Base-by-base conservation (phyloP, 805 yeast genomes). In the Candida oleophila region DNA sequence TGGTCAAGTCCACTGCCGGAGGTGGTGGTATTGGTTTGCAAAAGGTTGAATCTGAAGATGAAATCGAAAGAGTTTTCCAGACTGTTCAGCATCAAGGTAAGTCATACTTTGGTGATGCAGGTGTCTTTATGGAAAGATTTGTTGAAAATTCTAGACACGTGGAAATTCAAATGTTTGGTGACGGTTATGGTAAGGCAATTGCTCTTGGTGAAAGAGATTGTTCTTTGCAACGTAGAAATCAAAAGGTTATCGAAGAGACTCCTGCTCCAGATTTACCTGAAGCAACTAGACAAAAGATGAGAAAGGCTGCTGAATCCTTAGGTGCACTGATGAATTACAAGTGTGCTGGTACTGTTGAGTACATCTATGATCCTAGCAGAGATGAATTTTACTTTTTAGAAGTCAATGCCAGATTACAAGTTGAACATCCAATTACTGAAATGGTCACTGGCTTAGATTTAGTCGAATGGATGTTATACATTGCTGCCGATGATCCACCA, bases 11-110 rank as follows among this genome's bases (percentile, higher is more conserved):
- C 21, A 94, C 99, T 50, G 98, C 98, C 21, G 99, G 99, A 64
- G 99, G 99, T 61, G 99, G 99, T 68, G 99, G 99, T 69, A 92
- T 92, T 60, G 99, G 99, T 53, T 73, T 92, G 56, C 97, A 92
- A 66, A 87, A 90, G 62, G 97, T 91, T 49, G 96, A 91, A 59
- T 77, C 82, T 32, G 87, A 80, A 55, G 82, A 65, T 16, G 97
- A 94, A 49, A 82, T 94, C 52, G 88, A 82, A 68, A 72, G 86
- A 51, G 95, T 91, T 12, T 92, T 89, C 68, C 87, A 81, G 59
- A 85, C 96, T 8, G 98, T 94, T 38, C 85, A 89, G 62, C 97
- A 90, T 68, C 97, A 90, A 69, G 99, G 97, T 53, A 77, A 82
- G 61, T 80, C 96, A 0, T 92, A 89, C 64, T 92, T 92, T 61